Base-by-base conservation (phyloP, 164 flowering plant genomes). In the Protea cynaroides region DNA sequence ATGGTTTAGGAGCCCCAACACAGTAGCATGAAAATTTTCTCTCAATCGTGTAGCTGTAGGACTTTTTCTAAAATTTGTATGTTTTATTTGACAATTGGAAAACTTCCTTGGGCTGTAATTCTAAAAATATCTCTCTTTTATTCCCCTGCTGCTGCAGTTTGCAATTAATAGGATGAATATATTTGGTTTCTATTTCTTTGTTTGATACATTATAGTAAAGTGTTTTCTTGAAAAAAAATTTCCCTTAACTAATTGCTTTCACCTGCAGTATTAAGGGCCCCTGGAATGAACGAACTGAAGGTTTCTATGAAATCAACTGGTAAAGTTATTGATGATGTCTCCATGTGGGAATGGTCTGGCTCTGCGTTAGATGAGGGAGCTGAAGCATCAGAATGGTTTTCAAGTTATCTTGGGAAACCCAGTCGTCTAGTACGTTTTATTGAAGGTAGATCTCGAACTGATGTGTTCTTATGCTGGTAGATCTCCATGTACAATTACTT, bases 271-370 rank as follows among this genome's bases (percentile, higher is more conserved):
- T 40, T 93, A 56, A 86, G 70, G 71, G 97, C 98, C 23, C 94
- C 92, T 50, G 91, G 91, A 25, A 90, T 87, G 98, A 75, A 74
- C 55, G 66, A 13, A 43, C 79, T 90, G 18, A 90, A 82, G 77
- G 76, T 90, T 73, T 63, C 88, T 56, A 50, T 93, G 69, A 72
- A 69, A 52, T 72, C 68, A 70, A 78, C 80, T 34, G 47, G 68
- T 65, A 71, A 70, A 58, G 56, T 61, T 50, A 61, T 81, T 44
- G 72, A 89, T 67, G 87, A 86, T 38, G 75, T 93, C 68, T 81
- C 94, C 44, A 79, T 86, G 19, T 90, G 96, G 96, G 89, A 87
- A 61, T 93, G 97, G 97, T 77, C 83, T 77, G 98, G 98, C 57
- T 84, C 96, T 77, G 98, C 91, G 15, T 69, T 86, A 64, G 97